Base-by-base conservation (phyloP, 306 rosid species). In the Myrica gale region DNA sequence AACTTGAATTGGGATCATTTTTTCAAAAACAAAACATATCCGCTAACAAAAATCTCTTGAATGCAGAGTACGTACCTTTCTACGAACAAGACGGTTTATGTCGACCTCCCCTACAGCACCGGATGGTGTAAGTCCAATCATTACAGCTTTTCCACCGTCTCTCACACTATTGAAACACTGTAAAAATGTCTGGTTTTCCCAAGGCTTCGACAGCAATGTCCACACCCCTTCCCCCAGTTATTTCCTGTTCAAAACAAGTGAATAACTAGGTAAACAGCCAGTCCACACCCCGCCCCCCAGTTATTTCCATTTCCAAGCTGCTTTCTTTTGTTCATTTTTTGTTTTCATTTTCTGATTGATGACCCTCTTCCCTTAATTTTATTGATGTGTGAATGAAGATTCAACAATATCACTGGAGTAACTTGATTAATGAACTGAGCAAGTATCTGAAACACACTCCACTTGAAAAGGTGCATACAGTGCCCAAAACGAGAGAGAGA, bases 121-220 rank as follows among this genome's bases (percentile, higher is more conserved):
- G 23, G 93, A 76, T 84, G 78, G 74, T 10, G 96, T 87, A 54
- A 95, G 89, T 78, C 98, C 98, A 79, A 95, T 85, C 93, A 95
- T 92, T 69, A 95, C 97, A 9, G 97, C 98, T 85, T 88, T 95
- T 73, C 98, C 98, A 82, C 98, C 98, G 81, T 89, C 97, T 80
- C 80, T 95, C 74, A 95, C 97, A 78, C 98, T 89, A 57, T 82
- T 87, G 13, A 83, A 76, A 80, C 98, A 95, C 69, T 95, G 98
- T 69, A 84, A 66, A 85, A 95, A 95, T 21, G 98, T 90, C 85
- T 85, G 96, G 89, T 80, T 56, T 92, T 75, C 98, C 98, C 72
- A 95, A 85, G 77, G 98, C 98, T 89, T 95, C 98, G 72, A 95
- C 93, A 42, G 98, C 98, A 55, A 92, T 69, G 44, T 95, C 98